phyloP scores from a whole-genome alignment of 2,329 filamentous ascomycete species.

The Aspergillus sojae region DNA sequence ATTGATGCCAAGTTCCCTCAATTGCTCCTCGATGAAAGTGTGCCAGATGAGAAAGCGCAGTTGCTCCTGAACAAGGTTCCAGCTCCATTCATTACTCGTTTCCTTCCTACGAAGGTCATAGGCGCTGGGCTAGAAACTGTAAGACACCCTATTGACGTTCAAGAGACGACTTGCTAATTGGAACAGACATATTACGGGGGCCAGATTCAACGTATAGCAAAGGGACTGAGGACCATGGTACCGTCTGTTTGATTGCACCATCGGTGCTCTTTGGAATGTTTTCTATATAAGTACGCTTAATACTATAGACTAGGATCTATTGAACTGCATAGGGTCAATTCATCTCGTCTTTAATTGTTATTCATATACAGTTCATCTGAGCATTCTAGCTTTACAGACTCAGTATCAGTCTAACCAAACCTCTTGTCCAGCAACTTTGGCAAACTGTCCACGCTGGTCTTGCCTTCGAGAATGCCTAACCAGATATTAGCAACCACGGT shows the following conservation, averaged over 20 bases:
- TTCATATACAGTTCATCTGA: background rate
- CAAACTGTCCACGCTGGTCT: background rate
- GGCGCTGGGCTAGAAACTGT: slow-evolving; percentile 37
- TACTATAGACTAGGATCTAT: background rate
- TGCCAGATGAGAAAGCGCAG: slow-evolving; percentile 28
- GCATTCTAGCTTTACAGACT: background rate
- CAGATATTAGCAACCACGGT: background rate
- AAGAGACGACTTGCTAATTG: background rate
- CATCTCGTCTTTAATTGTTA: background rate
- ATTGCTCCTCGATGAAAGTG: slow-evolving; percentile 32
- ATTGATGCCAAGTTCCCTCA: slow-evolving; percentile 48
- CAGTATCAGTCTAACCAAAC: background rate
- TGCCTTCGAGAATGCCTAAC: background rate
- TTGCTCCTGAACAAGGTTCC: slow-evolving; percentile 28
- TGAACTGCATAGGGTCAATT: background rate
- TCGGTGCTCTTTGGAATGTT: background rate
- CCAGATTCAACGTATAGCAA: slow-evolving; percentile 33
- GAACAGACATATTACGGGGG: slow-evolving; percentile 26
- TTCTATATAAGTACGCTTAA: background rate
- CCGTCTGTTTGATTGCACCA: slow-evolving; percentile 7
- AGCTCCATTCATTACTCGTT: slow-evolving; percentile 26
- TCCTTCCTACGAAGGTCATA: slow-evolving; percentile 28
- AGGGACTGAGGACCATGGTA: slow-evolving; percentile 22
- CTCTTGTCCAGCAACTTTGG: slow-evolving; percentile 1
- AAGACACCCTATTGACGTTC: slow-evolving; percentile 15